These are phyloP conservation scores for Linum tenue DNA, from an alignment of 345 rosid species.

Conservation along the genomic window DNA sequence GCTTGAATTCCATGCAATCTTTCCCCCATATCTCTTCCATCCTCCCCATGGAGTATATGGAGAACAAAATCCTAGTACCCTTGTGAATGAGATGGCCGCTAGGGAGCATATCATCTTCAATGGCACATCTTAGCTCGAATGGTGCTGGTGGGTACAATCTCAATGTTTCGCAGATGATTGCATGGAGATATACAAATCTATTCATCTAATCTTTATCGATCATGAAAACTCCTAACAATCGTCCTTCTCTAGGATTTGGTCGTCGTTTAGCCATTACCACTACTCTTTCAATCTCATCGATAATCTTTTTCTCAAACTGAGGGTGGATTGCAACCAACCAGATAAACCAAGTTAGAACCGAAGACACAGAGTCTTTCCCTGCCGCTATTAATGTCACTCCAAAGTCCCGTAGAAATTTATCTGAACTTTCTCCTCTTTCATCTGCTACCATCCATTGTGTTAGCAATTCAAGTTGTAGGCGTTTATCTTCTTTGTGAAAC, in stretches of 20 bases:
- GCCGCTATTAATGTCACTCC: constrained; percentile 21
- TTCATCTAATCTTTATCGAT: background rate
- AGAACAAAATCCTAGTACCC: constrained; percentile 11
- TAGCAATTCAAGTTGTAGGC: constrained; percentile 14
- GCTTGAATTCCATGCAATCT: constrained; percentile 30
- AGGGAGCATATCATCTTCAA: constrained; percentile 20
- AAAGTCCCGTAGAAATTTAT: constrained; percentile 21
- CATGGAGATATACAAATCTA: constrained; percentile 21
- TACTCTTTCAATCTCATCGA: constrained; percentile 17
- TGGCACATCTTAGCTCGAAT: constrained; percentile 10
- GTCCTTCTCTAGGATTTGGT: background rate
- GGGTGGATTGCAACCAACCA: constrained; percentile 36
- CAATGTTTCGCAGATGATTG: constrained; percentile 17
- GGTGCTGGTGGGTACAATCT: constrained; percentile 23
- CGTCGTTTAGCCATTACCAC: background rate
- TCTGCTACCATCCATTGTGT: constrained; percentile 13
- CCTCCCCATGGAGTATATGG: constrained; percentile 19
- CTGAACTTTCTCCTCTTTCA: constrained; percentile 1
- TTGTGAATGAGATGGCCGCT: constrained; percentile 16
- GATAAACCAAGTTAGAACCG: constrained; percentile 29
- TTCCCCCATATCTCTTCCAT: constrained; percentile 21
- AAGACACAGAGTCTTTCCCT: constrained; percentile 33
- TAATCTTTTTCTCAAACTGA: constrained; percentile 17
- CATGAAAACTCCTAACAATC: too few relatives aligned
- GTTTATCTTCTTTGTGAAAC: constrained; percentile 2